Conservation (phyloP, 768 basidiomycete genomes). For the Rhodocollybia butyracea region DNA sequence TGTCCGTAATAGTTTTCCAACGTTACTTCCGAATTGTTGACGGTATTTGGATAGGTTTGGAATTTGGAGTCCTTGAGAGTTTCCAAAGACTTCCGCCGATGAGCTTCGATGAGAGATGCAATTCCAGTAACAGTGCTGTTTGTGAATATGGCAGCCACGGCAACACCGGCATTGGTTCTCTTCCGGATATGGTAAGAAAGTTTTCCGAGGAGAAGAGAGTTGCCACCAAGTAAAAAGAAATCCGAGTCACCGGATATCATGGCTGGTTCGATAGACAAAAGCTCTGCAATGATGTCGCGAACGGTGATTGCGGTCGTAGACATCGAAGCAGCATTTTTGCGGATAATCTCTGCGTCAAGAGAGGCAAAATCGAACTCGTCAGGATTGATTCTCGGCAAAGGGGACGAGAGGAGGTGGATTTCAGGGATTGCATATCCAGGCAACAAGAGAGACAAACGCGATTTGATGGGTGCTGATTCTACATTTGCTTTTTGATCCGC, state of each 20-base stretch:
- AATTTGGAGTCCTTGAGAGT: conserved; percentile 5
- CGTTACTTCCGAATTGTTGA: conserved; percentile 15
- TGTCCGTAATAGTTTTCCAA: conserved; percentile 20
- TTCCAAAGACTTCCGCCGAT: conserved; percentile 17
- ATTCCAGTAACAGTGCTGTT: conserved; percentile 41
- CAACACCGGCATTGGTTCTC: conserved; percentile 32
- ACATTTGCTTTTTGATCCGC: conserved; percentile 16
- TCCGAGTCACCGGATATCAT: conserved; percentile 32
- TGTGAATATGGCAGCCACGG: conserved; percentile 36
- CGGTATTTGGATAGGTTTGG: conserved; percentile 4
- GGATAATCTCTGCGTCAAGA: conserved; percentile 25
- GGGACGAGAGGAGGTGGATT: conserved; percentile 27
- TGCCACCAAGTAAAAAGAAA: conserved; percentile 43
- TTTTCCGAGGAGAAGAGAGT: conserved; percentile 43
- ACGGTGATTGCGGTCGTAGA: conserved; percentile 28
- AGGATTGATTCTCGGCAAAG: conserved; percentile 15
- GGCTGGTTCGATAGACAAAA: conserved; percentile 27
- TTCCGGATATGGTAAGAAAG: conserved; percentile 40
- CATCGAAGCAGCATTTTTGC: conserved; percentile 22
- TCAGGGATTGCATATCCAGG: conserved; percentile 40
- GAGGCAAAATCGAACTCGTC: conserved; percentile 29
- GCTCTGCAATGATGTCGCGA: conserved; percentile 33
- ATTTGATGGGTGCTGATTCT: conserved; percentile 18
- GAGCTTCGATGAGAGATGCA: conserved; percentile 31
- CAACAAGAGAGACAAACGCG: conserved; percentile 20